Percentiles rank a stretch among this genome's conserved stretches.
Evolutionary conservation across 148 eudicot species (phyloP).

Genomic region (Gaultheria prostrata): DNA sequence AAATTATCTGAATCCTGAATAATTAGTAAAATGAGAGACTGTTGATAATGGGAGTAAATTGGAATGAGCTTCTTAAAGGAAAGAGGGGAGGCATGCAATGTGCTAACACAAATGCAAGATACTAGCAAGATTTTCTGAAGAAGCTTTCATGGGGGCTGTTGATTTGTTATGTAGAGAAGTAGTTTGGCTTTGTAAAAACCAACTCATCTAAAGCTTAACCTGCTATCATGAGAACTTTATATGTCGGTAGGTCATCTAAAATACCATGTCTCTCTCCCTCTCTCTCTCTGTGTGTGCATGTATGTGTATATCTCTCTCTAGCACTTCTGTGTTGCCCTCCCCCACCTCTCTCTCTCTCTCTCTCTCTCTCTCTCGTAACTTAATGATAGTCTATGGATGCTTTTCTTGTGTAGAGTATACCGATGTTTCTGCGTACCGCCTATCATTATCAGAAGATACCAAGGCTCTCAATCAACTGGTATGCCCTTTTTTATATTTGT

Average conservation of each 20-base stretch:
- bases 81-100: not conserved
- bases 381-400: not conserved
- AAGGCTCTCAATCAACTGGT: conserved; percentile 98
- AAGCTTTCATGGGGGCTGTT: not conserved
- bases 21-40: not conserved
- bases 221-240: not conserved
- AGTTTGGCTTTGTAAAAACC: not conserved
- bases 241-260: not conserved
- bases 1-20: not conserved
- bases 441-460: conserved; percentile 93
- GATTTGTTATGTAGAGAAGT: not conserved
- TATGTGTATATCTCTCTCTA: not conserved
- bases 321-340: not conserved
- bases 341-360: no score
- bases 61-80: not conserved
- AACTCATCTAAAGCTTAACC: not conserved
- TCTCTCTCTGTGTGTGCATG: not conserved
- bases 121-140: not conserved
- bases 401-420: conserved; percentile 60
- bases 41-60: not conserved
- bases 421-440: conserved; percentile 94
- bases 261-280: not conserved
- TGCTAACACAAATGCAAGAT: not conserved
- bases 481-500: conserved; percentile 18
- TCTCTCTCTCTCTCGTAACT: not conserved